These are phyloP conservation scores for Penicillium riverlandense DNA, from an alignment of 495 filamentous ascomycete species.

Conservation along the genomic window DNA sequence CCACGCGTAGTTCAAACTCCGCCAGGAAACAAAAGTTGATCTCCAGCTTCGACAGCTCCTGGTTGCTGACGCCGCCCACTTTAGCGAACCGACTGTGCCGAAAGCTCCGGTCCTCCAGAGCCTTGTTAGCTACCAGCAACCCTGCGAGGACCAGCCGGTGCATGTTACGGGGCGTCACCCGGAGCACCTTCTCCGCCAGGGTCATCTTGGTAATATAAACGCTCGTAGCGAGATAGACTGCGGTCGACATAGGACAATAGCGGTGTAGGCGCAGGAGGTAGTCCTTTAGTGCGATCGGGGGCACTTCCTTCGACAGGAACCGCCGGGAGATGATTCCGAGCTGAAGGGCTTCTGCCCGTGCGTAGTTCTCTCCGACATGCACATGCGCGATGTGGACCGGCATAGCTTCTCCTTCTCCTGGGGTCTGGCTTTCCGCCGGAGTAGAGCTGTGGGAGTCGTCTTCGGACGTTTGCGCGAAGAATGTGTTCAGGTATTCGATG, in stretches of 20 bases:
- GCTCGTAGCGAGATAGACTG: conserved; percentile 87
- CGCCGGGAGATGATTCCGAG: conserved; percentile 63
- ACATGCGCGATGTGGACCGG: conserved; percentile 18
- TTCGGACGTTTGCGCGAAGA: conserved; percentile 61
- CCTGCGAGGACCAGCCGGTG: conserved; percentile 83
- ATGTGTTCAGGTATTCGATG: conserved; percentile 63
- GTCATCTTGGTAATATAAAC: conserved; percentile 81
- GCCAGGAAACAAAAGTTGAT: conserved; percentile 85
- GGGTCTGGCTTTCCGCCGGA: conserved; percentile 50
- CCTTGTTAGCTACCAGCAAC: conserved; percentile 84
- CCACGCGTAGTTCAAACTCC: conserved; percentile 73
- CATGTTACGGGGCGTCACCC: conserved; percentile 72
- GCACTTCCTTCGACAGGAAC: conserved; percentile 84
- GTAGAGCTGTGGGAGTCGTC: conserved; percentile 39
- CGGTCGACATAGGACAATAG: conserved; percentile 94
- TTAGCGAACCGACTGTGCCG: conserved; percentile 75
- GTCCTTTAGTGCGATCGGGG: conserved; percentile 71
- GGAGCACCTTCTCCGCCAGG: conserved; percentile 62
- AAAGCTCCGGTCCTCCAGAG: conserved; percentile 82
- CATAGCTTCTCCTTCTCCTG: conserved; percentile 12
- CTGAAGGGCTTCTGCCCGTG: conserved; percentile 13
- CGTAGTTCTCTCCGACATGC: conserved; percentile 15
- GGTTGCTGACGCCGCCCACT: conserved; percentile 80
- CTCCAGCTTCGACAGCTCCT: conserved; percentile 74
- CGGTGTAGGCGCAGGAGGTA: conserved; percentile 82